A percentile compares a stretch with the other conserved stretches of the same genome.
phyloP scores from a whole-genome alignment of 208 protist species.

The Leishmania guyanensis region DNA sequence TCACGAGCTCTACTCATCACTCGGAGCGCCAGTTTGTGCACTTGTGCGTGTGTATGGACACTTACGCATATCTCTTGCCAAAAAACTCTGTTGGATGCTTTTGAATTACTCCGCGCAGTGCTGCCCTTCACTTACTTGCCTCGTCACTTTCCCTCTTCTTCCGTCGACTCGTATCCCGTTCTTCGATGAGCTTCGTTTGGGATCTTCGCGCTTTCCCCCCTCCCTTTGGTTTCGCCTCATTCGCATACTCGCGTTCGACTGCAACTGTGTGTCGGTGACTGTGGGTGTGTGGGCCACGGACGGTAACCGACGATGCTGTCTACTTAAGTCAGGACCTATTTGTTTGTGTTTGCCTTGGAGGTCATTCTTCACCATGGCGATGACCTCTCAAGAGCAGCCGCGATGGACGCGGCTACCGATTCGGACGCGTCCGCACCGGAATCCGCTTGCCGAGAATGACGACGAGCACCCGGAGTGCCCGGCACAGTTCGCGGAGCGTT shows the following conservation, averaged over 20 bases:
- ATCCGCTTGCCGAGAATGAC: constrained; percentile 92
- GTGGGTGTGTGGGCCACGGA: background rate
- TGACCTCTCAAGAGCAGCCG: constrained; percentile 32
- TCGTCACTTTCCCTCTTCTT: background rate
- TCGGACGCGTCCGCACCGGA: constrained; percentile 90
- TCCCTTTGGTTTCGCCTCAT: background rate
- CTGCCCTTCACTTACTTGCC: background rate
- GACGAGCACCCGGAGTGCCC: constrained; percentile 85
- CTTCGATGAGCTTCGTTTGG: background rate
- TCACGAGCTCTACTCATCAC: background rate
- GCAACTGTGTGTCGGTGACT: background rate
- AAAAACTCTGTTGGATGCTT: background rate
- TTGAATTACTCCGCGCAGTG: background rate
- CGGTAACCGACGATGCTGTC: background rate
- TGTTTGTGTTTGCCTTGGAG: background rate
- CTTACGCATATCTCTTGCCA: background rate
- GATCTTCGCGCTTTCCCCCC: background rate
- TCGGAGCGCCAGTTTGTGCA: background rate
- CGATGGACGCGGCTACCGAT: constrained; percentile 91
- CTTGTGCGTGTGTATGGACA: background rate
- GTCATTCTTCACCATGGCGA: background rate
- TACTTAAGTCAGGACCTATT: background rate
- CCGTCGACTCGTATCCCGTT: background rate
- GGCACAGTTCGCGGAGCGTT: constrained; percentile 50
- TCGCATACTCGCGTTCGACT: background rate